Evolutionary conservation across 345 rosid species (phyloP), one percentile per base, ranked within the genome.

Genomic region (Eucalyptus cloeziana): DNA sequence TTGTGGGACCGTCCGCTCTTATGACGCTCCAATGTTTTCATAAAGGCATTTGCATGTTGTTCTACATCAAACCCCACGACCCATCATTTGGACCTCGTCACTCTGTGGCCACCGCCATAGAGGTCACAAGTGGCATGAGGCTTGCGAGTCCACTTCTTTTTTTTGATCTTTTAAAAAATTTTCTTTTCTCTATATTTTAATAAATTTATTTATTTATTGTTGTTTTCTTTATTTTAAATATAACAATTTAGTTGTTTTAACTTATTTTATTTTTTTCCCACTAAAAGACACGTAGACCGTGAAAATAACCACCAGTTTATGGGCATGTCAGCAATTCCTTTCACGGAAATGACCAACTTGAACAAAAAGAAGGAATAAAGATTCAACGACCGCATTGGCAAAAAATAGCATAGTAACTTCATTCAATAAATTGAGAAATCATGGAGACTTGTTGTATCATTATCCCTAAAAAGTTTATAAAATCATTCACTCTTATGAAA

Each of bases 81-180:
- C 76, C 40, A n/a, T n/a, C 33, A 37, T 14, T 64, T 30, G 76
- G 76, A 14, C 76, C 76, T 15, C 5, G 10, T 21, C 21, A n/a
- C 10, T 0, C 19, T n/a, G 5, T 0, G 21, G 10, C 37, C 11
- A 1, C 9, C 1, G 37, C 76, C 76, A n/a, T 64, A 15, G 76
- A 10, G 5, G 10, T 30, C 76, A 7, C 76, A 15, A 64, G 19
- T 5, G 37, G 37, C 19, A 21, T 52, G 37, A n/a, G 71, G 17
- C 37, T 10, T 5, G 2, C 5, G 5, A 64, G 40, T 64, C 10
- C 21, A 7, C 21, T 64, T 64, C 2, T 64, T 64, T 14, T 62
- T n/a, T 4, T 10, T 60, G 31, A 25, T 60, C 6, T 60, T 62
- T 10, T 64, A 7, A 30, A 64, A 27, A 0, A 4, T 14, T n/a